A percentile compares a stretch with the other conserved stretches of the same genome.
These are phyloP conservation scores for Mesembryanthemum crystallinum DNA, from an alignment of 148 eudicot genomes.

Conservation along the genomic window DNA sequence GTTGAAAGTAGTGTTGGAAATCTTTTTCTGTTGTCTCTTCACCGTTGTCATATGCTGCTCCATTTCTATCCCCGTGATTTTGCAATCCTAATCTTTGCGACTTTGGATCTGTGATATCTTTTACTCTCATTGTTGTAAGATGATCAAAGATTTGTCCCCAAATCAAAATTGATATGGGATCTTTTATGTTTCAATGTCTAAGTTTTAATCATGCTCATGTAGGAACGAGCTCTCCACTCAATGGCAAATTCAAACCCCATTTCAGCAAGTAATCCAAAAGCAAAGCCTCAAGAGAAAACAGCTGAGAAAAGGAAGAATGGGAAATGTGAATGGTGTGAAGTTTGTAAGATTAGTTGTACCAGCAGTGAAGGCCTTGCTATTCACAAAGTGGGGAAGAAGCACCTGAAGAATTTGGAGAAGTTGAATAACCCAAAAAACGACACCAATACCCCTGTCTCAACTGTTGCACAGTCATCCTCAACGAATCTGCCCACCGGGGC, in stretches of 20 bases:
- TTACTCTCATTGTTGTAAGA: too few species aligned
- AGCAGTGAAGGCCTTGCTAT: conserved; percentile 18
- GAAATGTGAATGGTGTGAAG: conserved; percentile 28
- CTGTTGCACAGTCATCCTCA: background rate
- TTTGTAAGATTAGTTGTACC: conserved; percentile 34
- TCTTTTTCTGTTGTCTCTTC: background rate
- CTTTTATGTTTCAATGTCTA: background rate
- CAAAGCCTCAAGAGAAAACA: conserved; percentile 5
- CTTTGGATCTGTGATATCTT: background rate
- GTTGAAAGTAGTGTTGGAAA: background rate
- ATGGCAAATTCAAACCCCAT: conserved; percentile 9
- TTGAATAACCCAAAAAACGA: background rate
- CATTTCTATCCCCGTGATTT: background rate
- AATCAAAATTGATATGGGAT: background rate
- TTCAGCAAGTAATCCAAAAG: background rate
- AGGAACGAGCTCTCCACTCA: conserved; percentile 17
- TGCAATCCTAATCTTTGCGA: background rate
- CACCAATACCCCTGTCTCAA: background rate
- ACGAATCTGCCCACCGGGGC: background rate
- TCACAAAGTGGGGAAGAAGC: conserved; percentile 35
- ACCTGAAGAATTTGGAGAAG: conserved; percentile 30
- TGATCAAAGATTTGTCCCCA: too few species aligned
- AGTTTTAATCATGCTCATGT: background rate
- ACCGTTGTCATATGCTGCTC: background rate
- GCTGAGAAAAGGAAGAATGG: conserved; percentile 13